Conservation (phyloP, 805 yeast genomes). For the Lachancea mirantina region DNA sequence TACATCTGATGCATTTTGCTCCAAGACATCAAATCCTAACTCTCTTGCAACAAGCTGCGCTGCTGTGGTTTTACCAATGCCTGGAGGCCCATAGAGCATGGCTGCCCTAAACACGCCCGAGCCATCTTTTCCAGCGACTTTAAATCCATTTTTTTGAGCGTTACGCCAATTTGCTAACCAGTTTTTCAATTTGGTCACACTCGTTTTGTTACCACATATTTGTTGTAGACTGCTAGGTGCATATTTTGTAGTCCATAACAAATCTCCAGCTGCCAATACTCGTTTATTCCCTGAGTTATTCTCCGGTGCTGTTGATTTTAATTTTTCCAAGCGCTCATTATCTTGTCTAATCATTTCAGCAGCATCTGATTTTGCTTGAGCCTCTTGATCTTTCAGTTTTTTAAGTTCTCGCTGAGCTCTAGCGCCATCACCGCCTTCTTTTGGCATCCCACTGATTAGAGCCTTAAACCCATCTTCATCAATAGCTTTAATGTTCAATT, state of each 20-base stretch:
- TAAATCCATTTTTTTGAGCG: constrained; percentile 48
- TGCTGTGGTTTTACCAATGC: constrained; percentile 77
- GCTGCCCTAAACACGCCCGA: constrained; percentile 72
- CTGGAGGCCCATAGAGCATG: constrained; percentile 81
- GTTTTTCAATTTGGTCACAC: constrained; percentile 51
- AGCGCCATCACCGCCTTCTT: constrained; percentile 83
- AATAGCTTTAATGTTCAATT: constrained; percentile 68
- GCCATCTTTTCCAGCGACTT: constrained; percentile 53
- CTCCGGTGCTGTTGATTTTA: constrained; percentile 24
- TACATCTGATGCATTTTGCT: constrained; percentile 83
- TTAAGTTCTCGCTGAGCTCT: constrained; percentile 65
- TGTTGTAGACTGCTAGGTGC: constrained; percentile 76
- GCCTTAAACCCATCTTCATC: constrained; percentile 80
- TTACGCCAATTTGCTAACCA: constrained; percentile 80
- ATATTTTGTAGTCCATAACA: constrained; percentile 87
- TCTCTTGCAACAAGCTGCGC: constrained; percentile 68
- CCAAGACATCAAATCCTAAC: constrained; percentile 66
- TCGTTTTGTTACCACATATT: constrained; percentile 85
- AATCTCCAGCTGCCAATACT: constrained; percentile 37
- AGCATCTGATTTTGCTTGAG: constrained; percentile 45
- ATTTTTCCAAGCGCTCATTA: constrained; percentile 38
- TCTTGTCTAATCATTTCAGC: constrained; percentile 41
- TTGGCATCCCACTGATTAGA: constrained; percentile 73
- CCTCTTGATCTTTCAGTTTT: constrained; percentile 65
- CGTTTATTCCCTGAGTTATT: constrained; percentile 13